phyloP scores from a whole-genome alignment of 2,329 filamentous ascomycete genomes.

The Xylariomycetidae sp. region DNA sequence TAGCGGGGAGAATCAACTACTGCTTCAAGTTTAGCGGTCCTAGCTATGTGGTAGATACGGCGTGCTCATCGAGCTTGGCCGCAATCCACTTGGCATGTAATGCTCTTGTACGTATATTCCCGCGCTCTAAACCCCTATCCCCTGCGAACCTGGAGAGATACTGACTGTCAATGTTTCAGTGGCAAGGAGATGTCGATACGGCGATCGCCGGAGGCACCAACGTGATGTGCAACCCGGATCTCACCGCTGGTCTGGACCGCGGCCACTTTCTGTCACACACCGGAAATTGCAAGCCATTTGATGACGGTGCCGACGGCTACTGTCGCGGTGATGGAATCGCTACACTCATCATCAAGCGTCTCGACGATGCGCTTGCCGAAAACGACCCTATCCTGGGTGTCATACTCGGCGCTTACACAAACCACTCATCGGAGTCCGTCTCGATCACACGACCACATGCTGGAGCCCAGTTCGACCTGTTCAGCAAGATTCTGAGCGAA shows the following conservation, averaged over 20 bases:
- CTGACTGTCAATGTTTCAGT: too few species aligned
- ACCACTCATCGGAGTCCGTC: conserved; percentile 65
- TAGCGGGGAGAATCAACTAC: conserved; percentile 31
- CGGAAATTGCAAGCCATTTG: conserved; percentile 13
- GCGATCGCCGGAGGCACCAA: conserved; percentile 36
- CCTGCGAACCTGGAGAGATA: too few species aligned
- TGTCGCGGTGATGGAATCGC: conserved; percentile 14
- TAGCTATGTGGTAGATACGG: conserved; percentile 24
- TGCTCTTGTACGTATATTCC: too few species aligned
- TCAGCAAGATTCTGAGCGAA: conserved; percentile 51
- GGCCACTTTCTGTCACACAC: conserved; percentile 46
- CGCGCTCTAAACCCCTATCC: too few species aligned
- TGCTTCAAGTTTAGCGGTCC: conserved; percentile 26
- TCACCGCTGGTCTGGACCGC: conserved; percentile 56
- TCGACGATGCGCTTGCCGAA: conserved; percentile 14
- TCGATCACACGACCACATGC: conserved; percentile 69
- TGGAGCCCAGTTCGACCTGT: conserved; percentile 57
- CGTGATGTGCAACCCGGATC: conserved; percentile 48
- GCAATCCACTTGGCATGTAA: conserved; percentile 38
- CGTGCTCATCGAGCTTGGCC: conserved; percentile 22
- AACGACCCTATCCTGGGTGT: conserved; percentile 43
- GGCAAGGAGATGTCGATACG: conserved; percentile 58
- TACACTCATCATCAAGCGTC: conserved; percentile 15
- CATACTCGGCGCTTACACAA: conserved; percentile 59
- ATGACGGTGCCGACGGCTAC: conserved; percentile 15